Evolutionary conservation across 2,329 filamentous ascomycete species (phyloP), one percentile per base, ranked within the genome.

Genomic region (Hymenoscyphus fraxineus): DNA sequence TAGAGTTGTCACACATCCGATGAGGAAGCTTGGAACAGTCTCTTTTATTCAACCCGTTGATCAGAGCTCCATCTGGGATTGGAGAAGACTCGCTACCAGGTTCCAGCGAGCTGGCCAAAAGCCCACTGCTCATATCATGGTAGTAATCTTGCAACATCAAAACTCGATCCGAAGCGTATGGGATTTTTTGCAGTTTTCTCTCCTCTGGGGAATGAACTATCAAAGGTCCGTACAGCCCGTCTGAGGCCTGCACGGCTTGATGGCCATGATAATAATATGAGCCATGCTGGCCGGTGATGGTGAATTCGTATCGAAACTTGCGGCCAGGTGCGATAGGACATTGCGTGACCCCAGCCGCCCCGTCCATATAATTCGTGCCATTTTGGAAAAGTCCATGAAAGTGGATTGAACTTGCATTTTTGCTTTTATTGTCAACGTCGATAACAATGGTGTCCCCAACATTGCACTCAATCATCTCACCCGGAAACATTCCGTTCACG

Each of bases 351-450:
- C 84, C 88, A 0, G 85, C 80, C 1, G 88, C 83, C 0, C 90
- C 91, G 71, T 94, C 90, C 87, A 92, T 91, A 64, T 82, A 82
- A 65, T 86, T 91, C 0, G 89, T 90, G 12, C 88, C 89, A 69
- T 91, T 91, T 73, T 92, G 89, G 72, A 86, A 92, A 67, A 94
- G 81, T 16, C 91, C 91, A 69, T 94, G 91, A 75, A 90, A 93
- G 73, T 94, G 91, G 5, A 93, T 80, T 7, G 86, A 83, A 0
- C 90, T 75, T 13, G 73, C 83, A 68, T 92, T 90, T 13, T 80
- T 78, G 0, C 89, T 84, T 27, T 83, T 80, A 70, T 94, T 94
- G 69, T 85, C 78, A 60, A 92, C 80, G 39, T 90, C 85, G 55
- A 93, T 85, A 3, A 91, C 75, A 9, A 95, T 76, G 0, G 83